A percentile compares a stretch with the other conserved stretches of the same genome.
Conservation (phyloP, 805 yeast genomes). For the Yarrowia sp. region DNA sequence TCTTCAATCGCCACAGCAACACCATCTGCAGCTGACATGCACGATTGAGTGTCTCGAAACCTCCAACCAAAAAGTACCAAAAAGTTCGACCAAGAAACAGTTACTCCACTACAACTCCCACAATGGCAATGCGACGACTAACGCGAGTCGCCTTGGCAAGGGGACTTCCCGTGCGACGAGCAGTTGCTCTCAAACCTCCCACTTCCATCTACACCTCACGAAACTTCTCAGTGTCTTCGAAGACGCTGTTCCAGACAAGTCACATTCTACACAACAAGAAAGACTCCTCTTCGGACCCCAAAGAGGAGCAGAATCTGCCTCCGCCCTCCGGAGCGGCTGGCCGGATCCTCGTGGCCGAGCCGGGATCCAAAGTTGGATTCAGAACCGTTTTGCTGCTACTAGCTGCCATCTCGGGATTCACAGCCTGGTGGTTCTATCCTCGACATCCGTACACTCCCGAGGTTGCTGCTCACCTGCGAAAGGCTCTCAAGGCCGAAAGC, state of each 20-base stretch:
- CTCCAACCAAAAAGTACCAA: too few relatives aligned
- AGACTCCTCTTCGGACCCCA: background rate
- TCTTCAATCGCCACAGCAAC: too few relatives aligned
- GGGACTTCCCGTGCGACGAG: background rate
- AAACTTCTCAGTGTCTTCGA: background rate
- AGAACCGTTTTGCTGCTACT: background rate
- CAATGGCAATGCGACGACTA: conserved; percentile 6
- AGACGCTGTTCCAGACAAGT: conserved; percentile 5
- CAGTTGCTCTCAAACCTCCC: background rate
- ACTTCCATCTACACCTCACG: background rate
- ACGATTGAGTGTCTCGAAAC: background rate
- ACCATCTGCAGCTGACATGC: background rate
- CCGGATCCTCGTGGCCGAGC: conserved; percentile 1
- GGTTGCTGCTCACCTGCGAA: conserved; percentile 74
- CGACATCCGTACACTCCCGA: conserved; percentile 57
- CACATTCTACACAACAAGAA: background rate
- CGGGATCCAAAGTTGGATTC: background rate
- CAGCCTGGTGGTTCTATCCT: conserved; percentile 39
- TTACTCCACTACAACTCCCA: too few relatives aligned
- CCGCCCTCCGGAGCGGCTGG: conserved; percentile 35
- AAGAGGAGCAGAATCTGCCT: conserved; percentile 1
- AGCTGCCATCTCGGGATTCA: background rate
- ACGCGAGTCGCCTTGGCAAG: background rate
- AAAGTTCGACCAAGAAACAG: too few relatives aligned
- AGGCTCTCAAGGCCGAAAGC: conserved; percentile 84